Evolutionary conservation across 2,329 filamentous ascomycete species (phyloP), one percentile per base, ranked within the genome.

Genomic region (Esteya vermicola): DNA sequence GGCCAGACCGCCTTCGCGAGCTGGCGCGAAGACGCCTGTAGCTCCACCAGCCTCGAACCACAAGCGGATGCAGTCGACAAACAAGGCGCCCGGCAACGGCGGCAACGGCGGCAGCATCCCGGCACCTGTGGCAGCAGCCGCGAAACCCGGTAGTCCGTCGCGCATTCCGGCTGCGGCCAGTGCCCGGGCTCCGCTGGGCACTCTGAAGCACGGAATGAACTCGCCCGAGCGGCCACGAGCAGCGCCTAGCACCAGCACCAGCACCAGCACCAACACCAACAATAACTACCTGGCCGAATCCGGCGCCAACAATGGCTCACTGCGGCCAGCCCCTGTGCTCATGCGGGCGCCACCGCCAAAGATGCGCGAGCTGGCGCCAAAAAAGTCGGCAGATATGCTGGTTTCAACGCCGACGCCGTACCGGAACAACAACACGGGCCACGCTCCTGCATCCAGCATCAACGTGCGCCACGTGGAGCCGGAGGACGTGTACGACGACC

Each of bases 401-500:
- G n/a, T n/a, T n/a, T n/a, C n/a, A n/a, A n/a, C n/a, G n/a, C n/a
- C n/a, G n/a, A n/a, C n/a, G n/a, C n/a, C n/a, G n/a, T n/a, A n/a
- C n/a, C n/a, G n/a, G n/a, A n/a, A n/a, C n/a, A n/a, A n/a, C n/a
- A n/a, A 60, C 10, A 52, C 60, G 1, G 69, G 65, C 12, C 58
- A 74, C 6, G 57, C 58, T 4, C 23, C 35, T 9, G 35, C 7
- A 3, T 67, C 70, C 4, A 70, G 73, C 59, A 62, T 76, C 54
- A 46, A 47, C 9, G 68, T 78, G 31, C 66, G 75, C 18, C 66
- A 69, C 8, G 65, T 78, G 5, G 70, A 75, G 46, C 83, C 84
- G 0, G 89, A 95, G 51, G 89, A 95, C 51, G 79, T 85, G 0
- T 95, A 93, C 52, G 80, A 89, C 50, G 85, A 89, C 51, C 62